A percentile compares a stretch with the other conserved stretches of the same genome.
Conservation (phyloP, 2,329 filamentous ascomycete genomes). For the Blastomyces parvus region DNA sequence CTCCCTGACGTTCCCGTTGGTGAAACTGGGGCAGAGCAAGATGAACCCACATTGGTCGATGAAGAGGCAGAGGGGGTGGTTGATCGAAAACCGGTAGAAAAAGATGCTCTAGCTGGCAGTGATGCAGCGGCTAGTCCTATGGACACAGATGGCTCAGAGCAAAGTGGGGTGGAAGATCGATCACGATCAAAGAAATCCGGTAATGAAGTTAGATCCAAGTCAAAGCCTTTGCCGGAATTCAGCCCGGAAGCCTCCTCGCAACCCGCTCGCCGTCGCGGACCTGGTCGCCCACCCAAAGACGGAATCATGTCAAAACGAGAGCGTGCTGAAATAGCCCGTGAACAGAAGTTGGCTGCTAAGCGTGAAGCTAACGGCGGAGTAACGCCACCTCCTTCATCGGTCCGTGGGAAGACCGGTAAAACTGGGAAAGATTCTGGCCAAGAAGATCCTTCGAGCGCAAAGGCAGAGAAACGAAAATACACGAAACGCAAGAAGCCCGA, state of each 20-base stretch:
- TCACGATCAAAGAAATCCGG: conserved; percentile 23
- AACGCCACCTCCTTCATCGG: conserved; percentile 31
- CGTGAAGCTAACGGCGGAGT: conserved; percentile 40
- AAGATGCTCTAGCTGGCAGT: not conserved
- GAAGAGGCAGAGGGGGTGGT: conserved; percentile 21
- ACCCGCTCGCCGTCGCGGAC: conserved; percentile 41
- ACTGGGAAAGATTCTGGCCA: conserved; percentile 25
- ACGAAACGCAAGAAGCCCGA: conserved; percentile 40
- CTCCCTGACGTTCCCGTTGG: conserved; percentile 44
- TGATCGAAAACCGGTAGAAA: conserved; percentile 11
- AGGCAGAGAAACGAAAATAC: conserved; percentile 41
- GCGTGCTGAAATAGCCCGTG: conserved; percentile 44
- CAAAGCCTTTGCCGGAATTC: conserved; percentile 18
- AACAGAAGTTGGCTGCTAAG: conserved; percentile 42
- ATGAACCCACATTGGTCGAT: conserved; percentile 32
- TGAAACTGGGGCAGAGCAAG: conserved; percentile 40
- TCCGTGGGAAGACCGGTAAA: conserved; percentile 22
- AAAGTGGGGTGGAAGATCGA: conserved; percentile 19
- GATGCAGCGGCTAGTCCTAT: conserved; percentile 1
- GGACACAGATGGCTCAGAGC: conserved; percentile 8
- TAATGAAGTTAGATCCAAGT: conserved; percentile 23
- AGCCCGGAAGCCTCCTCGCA: conserved; percentile 29
- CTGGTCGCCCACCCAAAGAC: conserved; percentile 56
- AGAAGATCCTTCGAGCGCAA: conserved; percentile 30
- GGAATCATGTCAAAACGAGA: conserved; percentile 59